Percentiles rank a stretch among this genome's conserved stretches.
These are phyloP conservation scores for Hibiscus tridactylites DNA, from an alignment of 345 rosid species.

Conservation along the genomic window DNA sequence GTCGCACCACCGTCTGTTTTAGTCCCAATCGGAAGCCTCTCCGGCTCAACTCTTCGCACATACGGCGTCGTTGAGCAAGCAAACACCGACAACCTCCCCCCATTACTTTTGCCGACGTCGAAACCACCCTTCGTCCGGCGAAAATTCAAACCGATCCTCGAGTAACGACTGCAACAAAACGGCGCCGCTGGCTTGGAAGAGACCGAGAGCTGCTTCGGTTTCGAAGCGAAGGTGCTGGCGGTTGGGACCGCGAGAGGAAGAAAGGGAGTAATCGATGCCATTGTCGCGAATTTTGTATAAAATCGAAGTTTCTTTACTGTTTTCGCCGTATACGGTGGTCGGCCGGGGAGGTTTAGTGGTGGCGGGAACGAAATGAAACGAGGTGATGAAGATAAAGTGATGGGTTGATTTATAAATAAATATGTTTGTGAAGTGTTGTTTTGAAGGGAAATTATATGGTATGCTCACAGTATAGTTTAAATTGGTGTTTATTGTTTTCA, in stretches of 20 bases:
- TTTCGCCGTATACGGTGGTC: slow-evolving; percentile 11
- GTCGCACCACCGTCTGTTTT: slow-evolving; percentile 22
- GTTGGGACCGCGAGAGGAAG: slow-evolving; percentile 6
- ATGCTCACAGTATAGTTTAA: neutral
- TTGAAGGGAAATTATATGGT: neutral
- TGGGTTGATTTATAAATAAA: slow-evolving; percentile 1
- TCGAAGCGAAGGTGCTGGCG: neutral
- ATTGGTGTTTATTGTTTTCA: neutral
- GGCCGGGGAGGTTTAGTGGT: slow-evolving; percentile 9
- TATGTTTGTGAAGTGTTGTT: neutral
- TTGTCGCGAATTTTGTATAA: neutral
- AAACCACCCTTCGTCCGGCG: neutral
- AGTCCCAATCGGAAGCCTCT: slow-evolving; percentile 51
- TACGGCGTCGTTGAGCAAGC: slow-evolving; percentile 71
- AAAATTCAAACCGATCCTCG: neutral
- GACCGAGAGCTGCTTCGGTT: neutral
- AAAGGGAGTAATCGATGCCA: slow-evolving; percentile 29
- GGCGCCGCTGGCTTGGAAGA: neutral
- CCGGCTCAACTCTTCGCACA: slow-evolving; percentile 64
- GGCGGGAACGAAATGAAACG: slow-evolving; percentile 13
- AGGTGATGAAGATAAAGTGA: slow-evolving; percentile 8
- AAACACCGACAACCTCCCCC: slow-evolving; percentile 23
- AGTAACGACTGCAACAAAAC: neutral
- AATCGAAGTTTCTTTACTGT: neutral
- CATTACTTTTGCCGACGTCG: neutral